Percentiles rank a stretch among this genome's conserved stretches.
phyloP scores from a whole-genome alignment of 2,329 filamentous ascomycete genomes.

The Pseudogymnoascus sp. region DNA sequence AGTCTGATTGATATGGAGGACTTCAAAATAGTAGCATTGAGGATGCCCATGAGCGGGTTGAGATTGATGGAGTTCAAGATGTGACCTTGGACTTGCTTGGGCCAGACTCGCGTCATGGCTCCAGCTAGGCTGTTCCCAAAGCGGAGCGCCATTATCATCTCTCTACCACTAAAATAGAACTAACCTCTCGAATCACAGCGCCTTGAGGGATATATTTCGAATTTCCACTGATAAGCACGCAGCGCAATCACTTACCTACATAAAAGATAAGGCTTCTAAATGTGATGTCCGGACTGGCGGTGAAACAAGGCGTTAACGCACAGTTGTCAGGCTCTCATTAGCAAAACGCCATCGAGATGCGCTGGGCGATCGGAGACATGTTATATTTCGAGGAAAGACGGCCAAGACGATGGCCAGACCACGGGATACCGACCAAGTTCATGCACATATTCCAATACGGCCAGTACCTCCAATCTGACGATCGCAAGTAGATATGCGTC shows the following conservation, averaged over 20 bases:
- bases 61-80: conserved; percentile 7
- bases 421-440: neutral
- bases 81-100: conserved; percentile 4
- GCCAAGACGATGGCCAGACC: conserved; percentile 5
- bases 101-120: conserved; percentile 11
- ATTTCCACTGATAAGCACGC: conserved; percentile 5
- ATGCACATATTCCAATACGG: conserved; percentile 10
- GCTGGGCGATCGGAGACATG: neutral
- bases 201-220: conserved; percentile 1
- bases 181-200: neutral
- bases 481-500: conserved; percentile 9
- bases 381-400: neutral
- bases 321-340: neutral
- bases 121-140: conserved; percentile 7
- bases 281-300: neutral
- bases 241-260: neutral
- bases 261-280: conserved; percentile 5
- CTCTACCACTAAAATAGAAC: conserved; percentile 4
- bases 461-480: neutral
- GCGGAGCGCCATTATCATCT: conserved; percentile 7
- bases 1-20: neutral
- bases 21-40: neutral
- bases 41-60: neutral
- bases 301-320: neutral
- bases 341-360: neutral